Evolutionary conservation across 805 yeast species (phyloP), one percentile per base, ranked within the genome.

Genomic region (Kodamaea sagamina): DNA sequence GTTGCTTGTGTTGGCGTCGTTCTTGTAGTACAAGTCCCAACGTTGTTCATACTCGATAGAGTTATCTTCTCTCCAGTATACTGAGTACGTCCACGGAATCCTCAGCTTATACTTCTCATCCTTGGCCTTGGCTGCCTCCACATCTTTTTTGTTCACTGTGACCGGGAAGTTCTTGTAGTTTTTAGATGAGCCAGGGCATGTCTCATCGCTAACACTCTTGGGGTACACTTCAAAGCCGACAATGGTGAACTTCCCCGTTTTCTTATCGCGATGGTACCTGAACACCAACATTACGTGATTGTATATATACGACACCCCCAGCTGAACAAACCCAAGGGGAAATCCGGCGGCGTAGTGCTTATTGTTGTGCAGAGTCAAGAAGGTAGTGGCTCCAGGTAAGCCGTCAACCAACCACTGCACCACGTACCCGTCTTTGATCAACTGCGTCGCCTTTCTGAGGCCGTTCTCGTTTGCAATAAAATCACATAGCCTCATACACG

Each of bases 221-320:
- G 96, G 96, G 58, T 89, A 89, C 10, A 88, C 86, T 64, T 89
- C 97, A 53, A 89, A 86, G 0, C 96, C 97, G 13, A 89, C 95
- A 52, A 89, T 86, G 6, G 86, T 72, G 49, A 74, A 70, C 39
- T 65, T 46, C 1, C 59, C 56, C 0, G 57, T 75, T 69, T 39
- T 67, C 66, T 48, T 54, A 13, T 65, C 72, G 4, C 47, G 47
- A 52, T 87, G 84, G 65, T 80, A 86, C 54, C 96, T 74, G 32
- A 89, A 73, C 10, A 89, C 92, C 42, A 89, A 55, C 84, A 84
- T 84, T 7, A 85, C 81, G 59, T 89, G 96, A 58, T 87, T 89
- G 62, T 89, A 79, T 22, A 89, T 48, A 57, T 78, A 85, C 4
- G 82, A 68, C 4, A 63, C 43, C 38, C 75, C 75, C n/a, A 72